These are phyloP conservation scores for Aspergillus udagawae DNA, from an alignment of 2,329 filamentous ascomycete species.

Conservation along the genomic window DNA sequence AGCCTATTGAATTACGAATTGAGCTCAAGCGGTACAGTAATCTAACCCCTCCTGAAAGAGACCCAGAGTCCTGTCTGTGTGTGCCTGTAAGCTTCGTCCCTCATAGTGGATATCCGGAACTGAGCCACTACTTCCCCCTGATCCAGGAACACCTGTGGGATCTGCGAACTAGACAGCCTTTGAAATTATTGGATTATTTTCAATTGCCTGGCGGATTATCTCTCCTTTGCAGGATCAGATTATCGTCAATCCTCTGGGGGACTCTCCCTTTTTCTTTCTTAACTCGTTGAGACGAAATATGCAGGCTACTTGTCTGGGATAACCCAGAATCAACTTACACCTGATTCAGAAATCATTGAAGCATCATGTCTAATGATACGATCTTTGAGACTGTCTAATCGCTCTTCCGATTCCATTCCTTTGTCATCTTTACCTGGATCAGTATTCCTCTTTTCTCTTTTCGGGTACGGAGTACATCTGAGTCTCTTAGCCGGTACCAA, in stretches of 20 bases:
- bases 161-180: slow-evolving; percentile 11
- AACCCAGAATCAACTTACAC: neutral
- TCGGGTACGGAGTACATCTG: neutral
- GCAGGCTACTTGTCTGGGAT: neutral
- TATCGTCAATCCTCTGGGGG: neutral
- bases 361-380: neutral
- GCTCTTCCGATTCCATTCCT: neutral
- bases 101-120: slow-evolving; percentile 9
- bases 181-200: neutral
- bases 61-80: neutral
- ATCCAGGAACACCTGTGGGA: slow-evolving; percentile 15
- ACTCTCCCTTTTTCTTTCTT: neutral
- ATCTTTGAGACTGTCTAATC: neutral
- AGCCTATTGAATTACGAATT: neutral
- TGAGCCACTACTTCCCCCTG: slow-evolving; percentile 14
- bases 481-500: neutral
- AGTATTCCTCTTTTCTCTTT: neutral
- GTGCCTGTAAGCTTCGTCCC: neutral
- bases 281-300: neutral
- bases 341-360: neutral
- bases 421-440: neutral
- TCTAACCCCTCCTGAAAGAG: neutral
- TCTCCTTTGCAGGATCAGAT: neutral
- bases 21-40: neutral
- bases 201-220: neutral